Evolutionary conservation across 208 protist genomes (phyloP), one percentile per base, ranked within the genome.

Genomic region (Crithidia sp.): DNA sequence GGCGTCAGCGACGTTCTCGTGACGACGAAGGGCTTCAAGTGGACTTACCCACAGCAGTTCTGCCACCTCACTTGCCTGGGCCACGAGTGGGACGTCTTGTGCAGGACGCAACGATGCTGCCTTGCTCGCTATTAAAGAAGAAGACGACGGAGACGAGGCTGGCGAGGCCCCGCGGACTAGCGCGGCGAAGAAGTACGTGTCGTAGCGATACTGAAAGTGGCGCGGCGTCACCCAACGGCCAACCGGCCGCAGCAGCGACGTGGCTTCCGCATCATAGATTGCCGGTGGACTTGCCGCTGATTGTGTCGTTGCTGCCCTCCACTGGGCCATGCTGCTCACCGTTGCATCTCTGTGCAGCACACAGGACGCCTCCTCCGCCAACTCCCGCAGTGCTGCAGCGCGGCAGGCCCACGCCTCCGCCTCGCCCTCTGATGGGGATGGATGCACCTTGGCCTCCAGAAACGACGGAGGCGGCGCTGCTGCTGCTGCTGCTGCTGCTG

Each of bases 171-270:
- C 47, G 0, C 69, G 17, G 47, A 84, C 74, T 5, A 82, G 36
- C 0, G 74, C 72, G 1, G 71, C 83, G 55, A 77, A 91, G 39
- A 91, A 91, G 47, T 74, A 79, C 0, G 86, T 91, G 64, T 91
- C 86, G 58, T 91, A 88, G 43, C 86, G 79, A 71, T 84, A 85
- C 59, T 64, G 70, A 14, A 68, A 76, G 36, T 73, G 64, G 16
- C 74, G 67, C 17, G 86, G 85, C n/a, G 86, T 87, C 28, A 91
- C 74, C 83, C 83, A 91, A 44, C 75, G 86, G 0, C 70, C 86
- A 2, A 91, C 57, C 3, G 74, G 77, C 17, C 69, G 64, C 44
- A 91, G 71, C 12, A n/a, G 44, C 39, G 54, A 53, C 3, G 72
- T 28, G 14, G 71, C 79, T 1, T 50, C 16, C 9, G 65, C 53